phyloP scores from a whole-genome alignment of 768 basidiomycete genomes.

The Gloeostereum incarnatum region DNA sequence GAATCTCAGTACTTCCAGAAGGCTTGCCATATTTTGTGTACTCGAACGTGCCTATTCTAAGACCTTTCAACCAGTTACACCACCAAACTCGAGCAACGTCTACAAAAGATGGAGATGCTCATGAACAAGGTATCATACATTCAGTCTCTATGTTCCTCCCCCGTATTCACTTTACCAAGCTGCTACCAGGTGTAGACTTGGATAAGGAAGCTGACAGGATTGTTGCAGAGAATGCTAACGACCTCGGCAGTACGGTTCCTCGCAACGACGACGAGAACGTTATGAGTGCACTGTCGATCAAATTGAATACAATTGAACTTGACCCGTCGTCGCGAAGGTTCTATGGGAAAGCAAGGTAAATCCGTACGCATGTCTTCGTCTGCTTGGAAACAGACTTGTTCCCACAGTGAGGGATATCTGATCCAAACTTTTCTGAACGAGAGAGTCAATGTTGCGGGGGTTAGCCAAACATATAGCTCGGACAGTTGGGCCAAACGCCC shows the following conservation, averaged over 20 bases:
- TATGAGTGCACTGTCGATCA: conserved; percentile 19
- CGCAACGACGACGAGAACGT: conserved; percentile 22
- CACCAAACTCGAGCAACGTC: conserved; percentile 49
- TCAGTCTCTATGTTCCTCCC: neutral
- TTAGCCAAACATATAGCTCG: conserved; percentile 11
- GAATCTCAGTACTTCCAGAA: conserved; percentile 56
- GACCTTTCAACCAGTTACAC: conserved; percentile 48
- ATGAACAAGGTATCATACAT: conserved; percentile 34
- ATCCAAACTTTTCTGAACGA: conserved; percentile 48
- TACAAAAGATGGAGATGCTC: conserved; percentile 58
- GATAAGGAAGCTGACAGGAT: conserved; percentile 48
- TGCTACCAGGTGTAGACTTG: conserved; percentile 56
- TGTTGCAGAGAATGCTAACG: conserved; percentile 21
- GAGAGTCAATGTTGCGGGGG: conserved; percentile 42
- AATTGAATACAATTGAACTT: conserved; percentile 25
- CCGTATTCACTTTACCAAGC: conserved; percentile 13
- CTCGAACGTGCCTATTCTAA: neutral
- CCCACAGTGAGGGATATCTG: conserved; percentile 36
- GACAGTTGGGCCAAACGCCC: conserved; percentile 22
- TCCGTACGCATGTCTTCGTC: too few species aligned
- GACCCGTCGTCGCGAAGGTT: conserved; percentile 31
- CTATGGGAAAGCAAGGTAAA: conserved; percentile 38
- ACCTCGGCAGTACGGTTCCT: conserved; percentile 12
- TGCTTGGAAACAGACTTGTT: neutral
- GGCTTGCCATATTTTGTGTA: conserved; percentile 26